Percentiles rank a stretch among this genome's conserved stretches.
Conservation (phyloP, 768 basidiomycete species). For the Lyophyllum atratum region DNA sequence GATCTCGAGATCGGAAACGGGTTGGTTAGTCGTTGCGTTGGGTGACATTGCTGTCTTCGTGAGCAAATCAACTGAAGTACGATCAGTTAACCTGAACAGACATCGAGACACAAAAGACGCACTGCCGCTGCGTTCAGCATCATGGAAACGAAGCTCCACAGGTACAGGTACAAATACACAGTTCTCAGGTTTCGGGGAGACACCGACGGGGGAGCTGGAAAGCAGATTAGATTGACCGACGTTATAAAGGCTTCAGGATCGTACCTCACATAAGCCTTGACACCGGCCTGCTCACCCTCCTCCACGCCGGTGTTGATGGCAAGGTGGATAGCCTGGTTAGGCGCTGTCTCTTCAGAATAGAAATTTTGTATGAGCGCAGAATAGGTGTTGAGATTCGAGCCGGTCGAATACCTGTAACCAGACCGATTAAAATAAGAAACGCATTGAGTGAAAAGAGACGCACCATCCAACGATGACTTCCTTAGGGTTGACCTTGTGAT, state of each 20-base stretch:
- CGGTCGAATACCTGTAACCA: slow-evolving; percentile 82
- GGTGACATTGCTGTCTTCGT: slow-evolving; percentile 47
- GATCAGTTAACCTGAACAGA: background rate
- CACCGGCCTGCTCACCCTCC: slow-evolving; percentile 62
- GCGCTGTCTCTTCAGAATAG: slow-evolving; percentile 89
- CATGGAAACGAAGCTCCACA: slow-evolving; percentile 81
- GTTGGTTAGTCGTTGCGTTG: slow-evolving; percentile 50
- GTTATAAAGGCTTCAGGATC: slow-evolving; percentile 17
- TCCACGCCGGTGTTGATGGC: slow-evolving; percentile 86
- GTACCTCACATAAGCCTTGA: slow-evolving; percentile 87
- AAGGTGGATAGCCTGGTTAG: slow-evolving; percentile 88
- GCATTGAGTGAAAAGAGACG: slow-evolving; percentile 26
- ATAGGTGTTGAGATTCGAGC: slow-evolving; percentile 88
- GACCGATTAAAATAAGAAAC: slow-evolving; percentile 4
- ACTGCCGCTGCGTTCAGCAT: slow-evolving; percentile 86
- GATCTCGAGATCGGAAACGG: slow-evolving; percentile 69
- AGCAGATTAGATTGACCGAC: slow-evolving; percentile 12
- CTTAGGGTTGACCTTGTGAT: slow-evolving; percentile 80
- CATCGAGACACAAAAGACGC: slow-evolving; percentile 32
- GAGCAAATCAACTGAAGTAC: slow-evolving; percentile 74
- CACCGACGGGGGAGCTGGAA: slow-evolving; percentile 81
- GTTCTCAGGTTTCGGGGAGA: slow-evolving; percentile 90
- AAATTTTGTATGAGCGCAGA: slow-evolving; percentile 98
- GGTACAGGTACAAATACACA: slow-evolving; percentile 93
- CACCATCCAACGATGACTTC: slow-evolving; percentile 96